Percentiles rank a stretch among this genome's conserved stretches.
These are phyloP conservation scores for Neocallimastix lanati DNA, from an alignment of 192 early-diverging fungal species.

Conservation along the genomic window DNA sequence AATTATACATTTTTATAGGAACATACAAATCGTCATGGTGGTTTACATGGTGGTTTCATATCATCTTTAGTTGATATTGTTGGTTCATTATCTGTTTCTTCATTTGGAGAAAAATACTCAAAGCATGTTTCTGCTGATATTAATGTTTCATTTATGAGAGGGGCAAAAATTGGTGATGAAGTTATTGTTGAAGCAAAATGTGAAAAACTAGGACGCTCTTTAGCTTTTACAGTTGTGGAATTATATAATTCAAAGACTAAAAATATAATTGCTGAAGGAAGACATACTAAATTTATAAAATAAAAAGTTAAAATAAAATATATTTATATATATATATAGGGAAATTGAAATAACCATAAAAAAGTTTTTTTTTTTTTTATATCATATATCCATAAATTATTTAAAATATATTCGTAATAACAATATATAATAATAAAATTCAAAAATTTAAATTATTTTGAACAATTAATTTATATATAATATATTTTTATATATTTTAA, in stretches of 20 bases:
- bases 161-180: background rate
- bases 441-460: no score
- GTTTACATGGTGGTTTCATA: background rate
- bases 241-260: background rate
- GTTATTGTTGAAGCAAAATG: background rate
- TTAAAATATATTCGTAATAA: no score
- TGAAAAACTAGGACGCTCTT: background rate
- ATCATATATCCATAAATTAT: no score
- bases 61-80: background rate
- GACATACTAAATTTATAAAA: background rate
- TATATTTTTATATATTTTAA: no score
- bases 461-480: no score
- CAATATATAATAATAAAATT: no score
- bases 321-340: no score
- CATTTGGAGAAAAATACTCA: background rate
- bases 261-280: background rate
- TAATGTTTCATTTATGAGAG: background rate
- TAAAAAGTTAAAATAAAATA: no score
- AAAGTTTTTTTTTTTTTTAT: no score
- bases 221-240: background rate
- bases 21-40: background rate
- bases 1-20: background rate
- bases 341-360: no score
- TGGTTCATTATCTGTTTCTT: background rate
- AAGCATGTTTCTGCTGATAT: background rate